These are phyloP conservation scores for Ganoderma meredithae DNA, from an alignment of 1,284 basidiomycete genomes.

Conservation along the genomic window DNA sequence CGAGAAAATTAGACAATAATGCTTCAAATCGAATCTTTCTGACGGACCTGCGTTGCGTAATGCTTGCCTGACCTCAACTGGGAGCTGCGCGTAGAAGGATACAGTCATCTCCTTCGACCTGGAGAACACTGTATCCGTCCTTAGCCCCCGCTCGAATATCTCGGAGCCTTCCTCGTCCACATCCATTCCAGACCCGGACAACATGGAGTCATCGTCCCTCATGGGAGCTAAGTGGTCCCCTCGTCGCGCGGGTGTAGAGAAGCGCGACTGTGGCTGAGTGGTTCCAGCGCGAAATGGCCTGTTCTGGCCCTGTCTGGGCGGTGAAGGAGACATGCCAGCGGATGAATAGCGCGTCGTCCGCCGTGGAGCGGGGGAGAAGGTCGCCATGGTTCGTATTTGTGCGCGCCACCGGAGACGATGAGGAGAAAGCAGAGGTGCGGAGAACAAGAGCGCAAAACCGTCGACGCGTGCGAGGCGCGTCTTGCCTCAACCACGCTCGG, in stretches of 20 bases:
- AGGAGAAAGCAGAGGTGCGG: constrained; percentile 4
- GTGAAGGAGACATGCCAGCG: constrained; percentile 36
- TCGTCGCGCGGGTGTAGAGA: constrained; percentile 40
- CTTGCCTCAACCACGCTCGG: constrained; percentile 30
- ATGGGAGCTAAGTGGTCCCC: constrained; percentile 23
- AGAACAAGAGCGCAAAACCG: constrained; percentile 21
- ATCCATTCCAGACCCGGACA: constrained; percentile 60
- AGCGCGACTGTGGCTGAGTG: constrained; percentile 39
- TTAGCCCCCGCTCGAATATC: constrained; percentile 42
- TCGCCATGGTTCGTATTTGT: constrained; percentile 36
- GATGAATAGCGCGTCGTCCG: constrained; percentile 38
- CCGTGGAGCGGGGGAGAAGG: constrained; percentile 42
- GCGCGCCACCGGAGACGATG: constrained; percentile 22
- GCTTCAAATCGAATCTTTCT: too few species aligned
- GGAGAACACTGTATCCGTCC: constrained; percentile 66
- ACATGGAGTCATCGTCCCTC: constrained; percentile 47
- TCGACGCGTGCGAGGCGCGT: constrained; percentile 13
- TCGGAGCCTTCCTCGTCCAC: constrained; percentile 56
- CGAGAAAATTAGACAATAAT: background rate
- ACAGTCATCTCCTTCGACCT: constrained; percentile 76
- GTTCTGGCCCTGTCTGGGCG: constrained; percentile 29
- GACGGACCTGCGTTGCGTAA: constrained; percentile 69
- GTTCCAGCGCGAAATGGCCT: constrained; percentile 34
- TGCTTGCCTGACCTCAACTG: constrained; percentile 76
- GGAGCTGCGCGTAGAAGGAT: constrained; percentile 73